Conservation (phyloP, 2,329 filamentous ascomycete species). For the Hymenoscyphus albidus region DNA sequence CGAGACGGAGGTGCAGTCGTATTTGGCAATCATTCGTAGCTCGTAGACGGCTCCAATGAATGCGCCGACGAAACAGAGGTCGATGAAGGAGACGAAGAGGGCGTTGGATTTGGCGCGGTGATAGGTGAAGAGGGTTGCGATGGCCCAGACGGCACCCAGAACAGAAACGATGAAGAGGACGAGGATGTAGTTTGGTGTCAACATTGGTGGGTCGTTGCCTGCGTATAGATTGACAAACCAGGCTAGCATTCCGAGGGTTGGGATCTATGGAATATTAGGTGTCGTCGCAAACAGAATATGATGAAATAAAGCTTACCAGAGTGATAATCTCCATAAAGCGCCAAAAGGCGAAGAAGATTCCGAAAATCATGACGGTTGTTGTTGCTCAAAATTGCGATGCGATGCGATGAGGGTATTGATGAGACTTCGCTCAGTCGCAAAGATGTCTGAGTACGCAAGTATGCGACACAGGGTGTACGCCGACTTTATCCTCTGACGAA, state of each 20-base stretch:
- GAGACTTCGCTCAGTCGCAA: neutral
- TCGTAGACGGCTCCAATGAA: conserved; percentile 60
- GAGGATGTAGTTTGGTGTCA: conserved; percentile 60
- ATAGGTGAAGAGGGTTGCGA: conserved; percentile 64
- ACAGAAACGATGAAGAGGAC: conserved; percentile 65
- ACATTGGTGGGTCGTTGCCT: conserved; percentile 43
- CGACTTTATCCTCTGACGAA: neutral
- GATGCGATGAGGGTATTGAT: conserved; percentile 6
- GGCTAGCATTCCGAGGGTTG: conserved; percentile 62
- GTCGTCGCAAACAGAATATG: neutral
- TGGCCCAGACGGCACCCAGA: conserved; percentile 58
- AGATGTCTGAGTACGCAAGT: neutral
- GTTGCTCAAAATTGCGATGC: conserved; percentile 4
- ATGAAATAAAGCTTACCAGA: conserved; percentile 56
- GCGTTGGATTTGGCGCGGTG: conserved; percentile 58
- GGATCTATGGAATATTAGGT: conserved; percentile 47
- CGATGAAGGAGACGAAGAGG: conserved; percentile 57
- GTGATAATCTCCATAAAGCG: conserved; percentile 60
- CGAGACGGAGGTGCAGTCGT: conserved; percentile 64
- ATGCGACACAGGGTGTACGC: neutral
- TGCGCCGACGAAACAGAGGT: conserved; percentile 59
- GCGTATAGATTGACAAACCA: conserved; percentile 63
- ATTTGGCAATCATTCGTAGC: conserved; percentile 54
- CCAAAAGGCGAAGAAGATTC: conserved; percentile 59
- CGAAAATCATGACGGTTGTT: conserved; percentile 52